These are phyloP conservation scores for Suillus clintonianus DNA, from an alignment of 768 basidiomycete genomes.

Conservation along the genomic window DNA sequence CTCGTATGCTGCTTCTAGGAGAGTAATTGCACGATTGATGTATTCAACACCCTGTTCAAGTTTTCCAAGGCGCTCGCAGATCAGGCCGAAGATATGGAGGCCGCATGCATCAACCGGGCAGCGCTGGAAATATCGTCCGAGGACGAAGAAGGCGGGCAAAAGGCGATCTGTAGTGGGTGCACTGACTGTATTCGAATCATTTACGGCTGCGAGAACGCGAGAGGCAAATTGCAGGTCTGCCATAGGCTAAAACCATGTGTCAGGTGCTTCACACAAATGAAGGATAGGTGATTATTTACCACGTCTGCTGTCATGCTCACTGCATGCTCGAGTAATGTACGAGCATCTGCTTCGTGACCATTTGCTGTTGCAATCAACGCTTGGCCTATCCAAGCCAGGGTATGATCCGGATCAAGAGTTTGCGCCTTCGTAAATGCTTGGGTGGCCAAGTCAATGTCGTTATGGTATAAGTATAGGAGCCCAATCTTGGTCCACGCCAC, in stretches of 20 bases:
- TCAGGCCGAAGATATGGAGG: slow-evolving; percentile 79
- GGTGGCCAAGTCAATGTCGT: slow-evolving; percentile 80
- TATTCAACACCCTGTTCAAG: slow-evolving; percentile 57
- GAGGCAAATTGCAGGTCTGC: slow-evolving; percentile 79
- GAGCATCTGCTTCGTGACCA: slow-evolving; percentile 61
- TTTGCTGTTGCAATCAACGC: slow-evolving; percentile 66
- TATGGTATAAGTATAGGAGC: slow-evolving; percentile 77
- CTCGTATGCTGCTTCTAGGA: slow-evolving; percentile 90
- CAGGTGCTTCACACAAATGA: slow-evolving; percentile 2
- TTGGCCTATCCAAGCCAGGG: slow-evolving; percentile 90
- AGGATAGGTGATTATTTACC: slow-evolving; percentile 42
- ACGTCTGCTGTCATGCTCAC: slow-evolving; percentile 56
- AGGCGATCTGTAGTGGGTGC: slow-evolving; percentile 46
- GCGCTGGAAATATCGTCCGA: slow-evolving; percentile 73
- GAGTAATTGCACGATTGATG: slow-evolving; percentile 60
- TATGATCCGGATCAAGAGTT: slow-evolving; percentile 87
- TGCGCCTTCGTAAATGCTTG: slow-evolving; percentile 88
- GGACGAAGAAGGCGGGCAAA: slow-evolving; percentile 77
- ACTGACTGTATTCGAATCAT: slow-evolving; percentile 17
- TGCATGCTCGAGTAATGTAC: slow-evolving; percentile 73
- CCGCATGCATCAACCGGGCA: slow-evolving; percentile 72
- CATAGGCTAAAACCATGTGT: slow-evolving; percentile 55
- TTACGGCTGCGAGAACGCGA: slow-evolving; percentile 50
- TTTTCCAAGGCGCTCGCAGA: slow-evolving; percentile 84
- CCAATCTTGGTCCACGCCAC: slow-evolving; percentile 86